Conservation (phyloP, 345 rosid genomes). For the Camelina hispida region DNA sequence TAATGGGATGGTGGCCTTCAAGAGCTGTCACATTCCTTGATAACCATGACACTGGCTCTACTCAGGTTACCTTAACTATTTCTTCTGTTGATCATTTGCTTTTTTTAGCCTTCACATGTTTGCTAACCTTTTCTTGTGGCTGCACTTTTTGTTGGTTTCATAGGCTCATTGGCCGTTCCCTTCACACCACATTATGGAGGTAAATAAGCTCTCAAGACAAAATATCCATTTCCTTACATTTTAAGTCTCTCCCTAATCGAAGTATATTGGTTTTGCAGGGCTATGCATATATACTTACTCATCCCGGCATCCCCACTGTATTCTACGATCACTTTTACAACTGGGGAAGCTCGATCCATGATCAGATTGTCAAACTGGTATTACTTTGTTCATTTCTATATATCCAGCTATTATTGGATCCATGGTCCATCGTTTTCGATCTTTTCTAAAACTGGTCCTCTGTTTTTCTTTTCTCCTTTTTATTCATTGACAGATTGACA, state of each 20-base stretch:
- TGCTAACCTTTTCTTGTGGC: constrained; percentile 8
- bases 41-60: constrained; percentile 95
- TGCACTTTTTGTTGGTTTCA: constrained; percentile 29
- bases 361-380: constrained; percentile 84
- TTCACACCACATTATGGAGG: constrained; percentile 81
- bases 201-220: constrained; percentile 32
- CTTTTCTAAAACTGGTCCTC: background rate
- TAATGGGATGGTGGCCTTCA: constrained; percentile 97
- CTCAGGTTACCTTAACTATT: constrained; percentile 57
- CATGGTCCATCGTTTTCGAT: background rate
- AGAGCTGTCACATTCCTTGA: constrained; percentile 89
- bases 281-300: constrained; percentile 86
- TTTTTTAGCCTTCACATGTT: constrained; percentile 18
- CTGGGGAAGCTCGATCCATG: constrained; percentile 70
- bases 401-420: background rate
- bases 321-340: constrained; percentile 87
- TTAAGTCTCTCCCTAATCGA: constrained; percentile 4
- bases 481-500: constrained; percentile 55
- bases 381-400: background rate
- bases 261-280: constrained; percentile 55
- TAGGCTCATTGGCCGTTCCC: constrained; percentile 96
- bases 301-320: constrained; percentile 88
- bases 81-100: background rate
- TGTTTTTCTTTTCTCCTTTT: background rate
- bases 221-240: background rate